These are phyloP conservation scores for Choiromyces venosus DNA, from an alignment of 495 filamentous ascomycete species.

Conservation along the genomic window DNA sequence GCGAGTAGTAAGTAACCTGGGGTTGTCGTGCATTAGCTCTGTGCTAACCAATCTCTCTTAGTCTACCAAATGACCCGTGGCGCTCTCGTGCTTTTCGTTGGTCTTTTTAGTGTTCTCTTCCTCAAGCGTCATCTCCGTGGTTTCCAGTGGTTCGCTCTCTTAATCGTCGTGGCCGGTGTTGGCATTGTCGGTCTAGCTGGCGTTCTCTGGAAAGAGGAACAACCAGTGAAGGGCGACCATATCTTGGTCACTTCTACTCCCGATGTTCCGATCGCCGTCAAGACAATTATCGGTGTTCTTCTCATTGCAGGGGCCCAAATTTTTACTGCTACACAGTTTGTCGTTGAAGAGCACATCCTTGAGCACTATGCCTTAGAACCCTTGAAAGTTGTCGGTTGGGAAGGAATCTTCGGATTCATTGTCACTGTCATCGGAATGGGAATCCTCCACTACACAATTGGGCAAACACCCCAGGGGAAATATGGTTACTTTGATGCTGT, in stretches of 20 bases:
- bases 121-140: slow-evolving; percentile 66
- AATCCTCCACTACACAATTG: slow-evolving; percentile 69
- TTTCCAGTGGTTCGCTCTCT: slow-evolving; percentile 85
- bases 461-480: slow-evolving; percentile 63
- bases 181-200: slow-evolving; percentile 86
- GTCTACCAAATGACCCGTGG: slow-evolving; percentile 99
- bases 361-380: slow-evolving; percentile 85
- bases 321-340: slow-evolving; percentile 94
- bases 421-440: slow-evolving; percentile 75
- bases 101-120: slow-evolving; percentile 89
- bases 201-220: slow-evolving; percentile 63
- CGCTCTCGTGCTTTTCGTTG: slow-evolving; percentile 89
- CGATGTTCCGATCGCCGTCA: slow-evolving; percentile 49
- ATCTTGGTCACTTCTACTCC: slow-evolving; percentile 9
- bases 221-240: slow-evolving; percentile 40
- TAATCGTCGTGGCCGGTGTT: slow-evolving; percentile 82
- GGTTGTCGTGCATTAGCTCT: neutral
- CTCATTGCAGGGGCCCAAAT: slow-evolving; percentile 91
- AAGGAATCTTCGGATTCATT: slow-evolving; percentile 85
- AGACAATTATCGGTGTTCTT: slow-evolving; percentile 73
- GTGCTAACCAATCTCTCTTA: slow-evolving; percentile 44
- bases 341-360: slow-evolving; percentile 88
- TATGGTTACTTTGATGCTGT: slow-evolving; percentile 84
- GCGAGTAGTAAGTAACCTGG: slow-evolving; percentile 46
- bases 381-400: slow-evolving; percentile 89